These are phyloP conservation scores for Graphilbum sp. DNA, from an alignment of 2,329 filamentous ascomycete genomes.

Conservation along the genomic window DNA sequence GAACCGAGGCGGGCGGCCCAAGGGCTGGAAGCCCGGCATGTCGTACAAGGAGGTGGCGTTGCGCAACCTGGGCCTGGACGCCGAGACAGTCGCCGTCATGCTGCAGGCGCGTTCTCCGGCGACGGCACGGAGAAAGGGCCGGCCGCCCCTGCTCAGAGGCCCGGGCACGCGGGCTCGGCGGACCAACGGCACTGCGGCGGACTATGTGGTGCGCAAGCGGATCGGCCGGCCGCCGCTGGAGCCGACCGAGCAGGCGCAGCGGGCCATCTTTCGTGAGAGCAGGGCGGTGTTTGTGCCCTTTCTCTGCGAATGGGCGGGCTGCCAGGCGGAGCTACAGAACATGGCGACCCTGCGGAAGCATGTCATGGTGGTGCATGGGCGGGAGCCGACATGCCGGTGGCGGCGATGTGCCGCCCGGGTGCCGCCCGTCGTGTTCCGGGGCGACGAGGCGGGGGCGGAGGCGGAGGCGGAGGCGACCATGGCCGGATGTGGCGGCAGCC, in stretches of 20 bases:
- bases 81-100: neutral
- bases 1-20: constrained; percentile 28
- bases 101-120: too few species aligned
- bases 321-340: constrained; percentile 45
- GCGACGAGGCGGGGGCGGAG: neutral
- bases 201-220: constrained; percentile 13
- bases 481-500: neutral
- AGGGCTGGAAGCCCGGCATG: constrained; percentile 25
- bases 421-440: constrained; percentile 9
- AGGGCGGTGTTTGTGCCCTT: constrained; percentile 33
- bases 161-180: neutral
- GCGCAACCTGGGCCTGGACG: constrained; percentile 7
- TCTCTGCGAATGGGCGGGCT: constrained; percentile 42
- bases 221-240: constrained; percentile 26
- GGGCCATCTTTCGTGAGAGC: constrained; percentile 23
- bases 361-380: constrained; percentile 31
- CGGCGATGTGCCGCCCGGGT: constrained; percentile 18
- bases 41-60: constrained; percentile 13
- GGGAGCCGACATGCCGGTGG: constrained; percentile 20
- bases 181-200: neutral
- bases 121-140: neutral
- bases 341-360: constrained; percentile 40
- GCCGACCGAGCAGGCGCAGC: constrained; percentile 13
- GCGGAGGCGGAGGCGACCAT: neutral
- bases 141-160: neutral